A percentile compares a stretch with the other conserved stretches of the same genome.
phyloP scores from a whole-genome alignment of 1,139 yeast genomes.

The Schwanniomyces etchellsii region DNA sequence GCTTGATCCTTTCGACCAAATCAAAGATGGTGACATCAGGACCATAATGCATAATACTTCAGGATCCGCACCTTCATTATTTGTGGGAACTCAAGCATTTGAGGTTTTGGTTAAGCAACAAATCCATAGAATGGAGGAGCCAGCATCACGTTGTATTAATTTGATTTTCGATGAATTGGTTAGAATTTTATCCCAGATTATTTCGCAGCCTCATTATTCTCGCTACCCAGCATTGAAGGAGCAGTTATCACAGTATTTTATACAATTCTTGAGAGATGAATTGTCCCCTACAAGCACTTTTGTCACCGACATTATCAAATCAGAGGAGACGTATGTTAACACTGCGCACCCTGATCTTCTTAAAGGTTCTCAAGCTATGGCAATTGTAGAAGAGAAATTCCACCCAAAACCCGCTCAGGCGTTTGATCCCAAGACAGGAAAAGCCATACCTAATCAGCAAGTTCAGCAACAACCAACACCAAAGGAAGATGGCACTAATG shows the following conservation, averaged over 20 bases:
- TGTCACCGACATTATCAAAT: constrained; percentile 71
- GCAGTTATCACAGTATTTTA: constrained; percentile 72
- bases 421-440: constrained; percentile 91
- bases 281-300: constrained; percentile 81
- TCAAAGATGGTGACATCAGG: constrained; percentile 93
- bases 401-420: constrained; percentile 78
- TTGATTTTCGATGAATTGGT: constrained; percentile 93
- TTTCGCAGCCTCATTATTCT: constrained; percentile 73
- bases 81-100: constrained; percentile 96
- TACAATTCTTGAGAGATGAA: constrained; percentile 74
- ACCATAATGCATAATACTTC: constrained; percentile 97
- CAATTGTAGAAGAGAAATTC: constrained; percentile 84
- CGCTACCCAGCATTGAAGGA: constrained; percentile 91
- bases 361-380: constrained; percentile 94
- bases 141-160: constrained; percentile 81
- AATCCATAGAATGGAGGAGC: constrained; percentile 91
- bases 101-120: constrained; percentile 96
- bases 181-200: constrained; percentile 79
- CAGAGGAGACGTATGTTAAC: constrained; percentile 92
- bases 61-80: constrained; percentile 95
- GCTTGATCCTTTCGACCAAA: constrained; percentile 94
- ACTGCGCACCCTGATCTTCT: constrained; percentile 97
- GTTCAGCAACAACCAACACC: constrained; percentile 20
- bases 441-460: constrained; percentile 49
- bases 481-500: constrained; percentile 32